These are phyloP conservation scores for Aureobasidium sp. DNA, from an alignment of 2,329 filamentous ascomycete genomes.

Conservation along the genomic window DNA sequence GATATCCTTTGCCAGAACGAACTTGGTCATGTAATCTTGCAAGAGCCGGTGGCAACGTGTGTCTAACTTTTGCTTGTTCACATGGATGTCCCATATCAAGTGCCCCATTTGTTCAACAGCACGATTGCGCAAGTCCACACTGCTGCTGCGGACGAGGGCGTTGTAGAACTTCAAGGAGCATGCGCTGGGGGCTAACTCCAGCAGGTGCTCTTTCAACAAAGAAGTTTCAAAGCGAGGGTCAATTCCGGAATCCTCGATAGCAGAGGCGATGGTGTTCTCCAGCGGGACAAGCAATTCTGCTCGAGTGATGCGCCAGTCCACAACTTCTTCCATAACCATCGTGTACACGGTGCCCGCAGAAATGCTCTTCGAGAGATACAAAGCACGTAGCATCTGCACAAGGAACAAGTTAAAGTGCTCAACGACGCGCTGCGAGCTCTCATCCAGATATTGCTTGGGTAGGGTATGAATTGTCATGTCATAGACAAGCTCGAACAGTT, in stretches of 20 bases:
- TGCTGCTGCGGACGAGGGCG: slow-evolving; percentile 69
- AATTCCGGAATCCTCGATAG: slow-evolving; percentile 31
- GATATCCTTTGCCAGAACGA: slow-evolving; percentile 61
- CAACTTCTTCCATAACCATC: background rate
- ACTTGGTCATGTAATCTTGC: slow-evolving; percentile 54
- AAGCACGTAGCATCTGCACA: background rate
- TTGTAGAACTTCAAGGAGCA: slow-evolving; percentile 65
- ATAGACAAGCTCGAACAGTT: background rate
- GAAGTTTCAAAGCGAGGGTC: background rate
- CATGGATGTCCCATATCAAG: slow-evolving; percentile 53
- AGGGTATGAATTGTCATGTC: background rate
- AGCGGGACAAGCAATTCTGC: slow-evolving; percentile 14
- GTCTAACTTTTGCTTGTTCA: slow-evolving; percentile 40
- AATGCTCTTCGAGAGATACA: background rate
- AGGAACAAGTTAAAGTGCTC: background rate
- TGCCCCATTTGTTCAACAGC: slow-evolving; percentile 67
- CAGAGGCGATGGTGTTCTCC: slow-evolving; percentile 27
- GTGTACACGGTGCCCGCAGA: background rate
- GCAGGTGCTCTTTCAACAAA: background rate
- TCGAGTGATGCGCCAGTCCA: background rate
- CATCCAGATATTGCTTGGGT: background rate
- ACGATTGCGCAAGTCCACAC: slow-evolving; percentile 82
- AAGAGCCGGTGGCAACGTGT: slow-evolving; percentile 47
- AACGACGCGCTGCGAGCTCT: background rate
- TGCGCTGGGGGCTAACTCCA: slow-evolving; percentile 33